These are phyloP conservation scores for Biscogniauxia mediterranea DNA, from an alignment of 2,329 filamentous ascomycete species.

Conservation along the genomic window DNA sequence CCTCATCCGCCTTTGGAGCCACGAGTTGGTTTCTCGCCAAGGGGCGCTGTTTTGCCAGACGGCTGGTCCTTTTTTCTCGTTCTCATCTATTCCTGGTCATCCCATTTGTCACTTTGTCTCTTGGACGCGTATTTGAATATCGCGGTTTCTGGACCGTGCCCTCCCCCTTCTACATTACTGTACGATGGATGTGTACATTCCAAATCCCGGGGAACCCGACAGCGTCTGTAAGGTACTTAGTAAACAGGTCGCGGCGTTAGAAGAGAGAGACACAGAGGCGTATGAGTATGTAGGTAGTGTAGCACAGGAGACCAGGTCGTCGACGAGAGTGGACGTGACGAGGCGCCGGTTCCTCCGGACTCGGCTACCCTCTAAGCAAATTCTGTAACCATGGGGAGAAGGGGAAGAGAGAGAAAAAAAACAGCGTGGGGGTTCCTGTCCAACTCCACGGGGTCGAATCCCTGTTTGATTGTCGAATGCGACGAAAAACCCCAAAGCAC, in stretches of 20 bases:
- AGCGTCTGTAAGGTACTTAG: background rate
- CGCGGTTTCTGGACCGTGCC: background rate
- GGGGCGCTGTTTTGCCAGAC: background rate
- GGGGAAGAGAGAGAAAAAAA: too few species aligned
- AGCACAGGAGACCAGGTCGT: conserved; percentile 4
- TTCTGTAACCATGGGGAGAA: conserved; percentile 13
- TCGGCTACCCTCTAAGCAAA: conserved; percentile 15
- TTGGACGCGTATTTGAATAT: background rate
- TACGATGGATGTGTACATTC: background rate
- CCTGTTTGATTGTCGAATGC: conserved; percentile 21
- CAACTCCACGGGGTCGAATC: conserved; percentile 28
- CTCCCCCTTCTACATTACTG: background rate
- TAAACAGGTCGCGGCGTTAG: background rate
- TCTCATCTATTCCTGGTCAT: background rate
- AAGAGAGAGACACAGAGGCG: too few species aligned
- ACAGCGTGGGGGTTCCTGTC: conserved; percentile 20
- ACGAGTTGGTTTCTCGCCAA: background rate
- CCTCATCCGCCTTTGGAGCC: background rate
- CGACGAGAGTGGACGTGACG: conserved; percentile 1
- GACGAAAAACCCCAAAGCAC: conserved; percentile 20
- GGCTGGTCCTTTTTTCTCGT: background rate
- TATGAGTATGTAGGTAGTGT: too few species aligned
- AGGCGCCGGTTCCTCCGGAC: conserved; percentile 5
- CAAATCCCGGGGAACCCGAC: background rate
- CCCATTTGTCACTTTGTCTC: background rate